Evolutionary conservation across 306 rosid genomes (phyloP).

Genomic region (Abrus precatorius): DNA sequence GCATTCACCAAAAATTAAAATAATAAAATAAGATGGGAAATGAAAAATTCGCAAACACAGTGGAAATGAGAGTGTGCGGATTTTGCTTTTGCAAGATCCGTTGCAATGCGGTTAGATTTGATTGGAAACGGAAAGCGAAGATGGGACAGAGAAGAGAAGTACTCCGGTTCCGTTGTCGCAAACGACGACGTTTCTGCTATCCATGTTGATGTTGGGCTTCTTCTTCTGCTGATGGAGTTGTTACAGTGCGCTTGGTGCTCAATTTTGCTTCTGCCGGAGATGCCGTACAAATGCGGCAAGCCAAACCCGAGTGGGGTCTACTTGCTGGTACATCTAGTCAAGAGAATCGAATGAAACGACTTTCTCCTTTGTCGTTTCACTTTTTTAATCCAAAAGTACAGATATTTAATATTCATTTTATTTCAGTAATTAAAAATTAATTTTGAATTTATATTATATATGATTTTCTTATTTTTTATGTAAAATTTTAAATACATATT

Average conservation of each 20-base stretch:
- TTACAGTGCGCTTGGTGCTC: slow-evolving; percentile 1
- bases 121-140: background rate
- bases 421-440: too few species aligned
- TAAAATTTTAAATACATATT: too few species aligned
- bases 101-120: slow-evolving; percentile 26
- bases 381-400: background rate
- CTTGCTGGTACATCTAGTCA: background rate
- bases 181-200: slow-evolving; percentile 84
- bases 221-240: slow-evolving; percentile 17
- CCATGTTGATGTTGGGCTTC: slow-evolving; percentile 66
- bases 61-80: background rate
- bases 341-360: background rate
- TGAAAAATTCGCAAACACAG: background rate
- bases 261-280: slow-evolving; percentile 35
- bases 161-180: slow-evolving; percentile 99
- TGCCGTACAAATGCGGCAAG: slow-evolving; percentile 49
- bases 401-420: background rate
- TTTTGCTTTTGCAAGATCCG: slow-evolving; percentile 26
- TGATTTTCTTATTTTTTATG: too few species aligned
- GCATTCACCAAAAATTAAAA: slow-evolving; percentile 36
- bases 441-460: too few species aligned
- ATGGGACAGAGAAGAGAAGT: slow-evolving; percentile 28
- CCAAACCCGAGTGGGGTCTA: background rate
- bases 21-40: background rate
- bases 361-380: background rate